Evolutionary conservation across 1,284 basidiomycete genomes (phyloP), one percentile per base, ranked within the genome.

Genomic region (Rhodotorula sp.): DNA sequence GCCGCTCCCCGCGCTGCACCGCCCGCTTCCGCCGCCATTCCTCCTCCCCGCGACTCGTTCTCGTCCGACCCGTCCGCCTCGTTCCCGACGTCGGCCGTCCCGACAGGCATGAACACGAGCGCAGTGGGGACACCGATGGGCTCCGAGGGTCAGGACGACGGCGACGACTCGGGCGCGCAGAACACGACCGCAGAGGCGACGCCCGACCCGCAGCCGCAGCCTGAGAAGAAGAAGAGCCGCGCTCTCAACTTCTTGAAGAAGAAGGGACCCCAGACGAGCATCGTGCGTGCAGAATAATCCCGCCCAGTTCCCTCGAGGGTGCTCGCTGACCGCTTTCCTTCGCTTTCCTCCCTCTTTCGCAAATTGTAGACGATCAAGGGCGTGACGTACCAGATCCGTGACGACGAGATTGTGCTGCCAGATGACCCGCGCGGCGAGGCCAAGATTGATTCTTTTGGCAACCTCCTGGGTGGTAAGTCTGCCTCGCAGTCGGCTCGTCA

Each of bases 391-490:
- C 83, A 88, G 56, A 89, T 97, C 62, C 90, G 92, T 55, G 89
- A 90, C 54, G 94, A 98, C 80, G 94, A 96, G 82, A 89, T 95
- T 74, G 83, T 90, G 60, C 90, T 93, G 8, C 88, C 89, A 2
- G 87, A 91, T 59, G 91, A 98, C 79, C 86, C 87, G 54, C 92
- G 90, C 74, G 96, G 96, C 21, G 91, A 98, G 80, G 87, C 88
- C 70, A 99, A 99, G 84, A 90, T 99, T 49, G 94, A 98, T 80
- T 83, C 84, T 65, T 86, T 89, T 72, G 96, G 96, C 9, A 89
- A 89, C 74, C 81, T 99, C 42, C 87, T 91, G 4, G 96, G 90
- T 66, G 93, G 93, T 84, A 17, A 68, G 42, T 48, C 41, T 7
- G 1, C 9, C 19, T 54, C 44, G 9, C 4, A 42, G 4, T n/a